phyloP scores from a whole-genome alignment of 805 yeast species.

The Peterozyma toletana region DNA sequence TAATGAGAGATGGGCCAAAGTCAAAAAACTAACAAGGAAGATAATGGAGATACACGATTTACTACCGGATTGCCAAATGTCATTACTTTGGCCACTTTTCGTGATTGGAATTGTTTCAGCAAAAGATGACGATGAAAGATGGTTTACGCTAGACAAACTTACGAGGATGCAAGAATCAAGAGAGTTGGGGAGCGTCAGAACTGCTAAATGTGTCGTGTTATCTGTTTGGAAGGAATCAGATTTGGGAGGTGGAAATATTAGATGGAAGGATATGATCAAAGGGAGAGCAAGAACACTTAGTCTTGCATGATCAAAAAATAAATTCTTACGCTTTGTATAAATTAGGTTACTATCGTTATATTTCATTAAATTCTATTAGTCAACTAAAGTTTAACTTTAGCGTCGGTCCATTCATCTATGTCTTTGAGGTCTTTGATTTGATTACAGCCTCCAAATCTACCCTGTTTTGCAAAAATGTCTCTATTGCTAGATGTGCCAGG shows the following conservation, averaged over 20 bases:
- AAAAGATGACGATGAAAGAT: slow-evolving; percentile 25
- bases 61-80: slow-evolving; percentile 25
- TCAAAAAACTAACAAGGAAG: slow-evolving; percentile 12
- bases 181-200: slow-evolving; percentile 28
- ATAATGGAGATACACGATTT: slow-evolving; percentile 16
- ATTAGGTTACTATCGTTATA: too few relatives aligned
- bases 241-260: slow-evolving; percentile 15
- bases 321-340: too few relatives aligned
- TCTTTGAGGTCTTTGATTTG: slow-evolving; percentile 13
- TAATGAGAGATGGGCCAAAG: slow-evolving; percentile 5
- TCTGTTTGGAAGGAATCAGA: slow-evolving; percentile 34
- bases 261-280: slow-evolving; percentile 31
- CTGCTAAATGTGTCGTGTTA: slow-evolving; percentile 26
- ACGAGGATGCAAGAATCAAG: slow-evolving; percentile 27
- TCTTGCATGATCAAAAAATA: slow-evolving; percentile 20
- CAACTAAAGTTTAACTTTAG: too few relatives aligned
- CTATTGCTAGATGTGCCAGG: slow-evolving; percentile 25
- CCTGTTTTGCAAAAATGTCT: slow-evolving; percentile 24
- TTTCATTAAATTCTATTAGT: too few relatives aligned
- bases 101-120: slow-evolving; percentile 29
- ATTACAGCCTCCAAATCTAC: slow-evolving; percentile 14
- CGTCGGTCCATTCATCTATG: slow-evolving; percentile 11
- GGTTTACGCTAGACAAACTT: slow-evolving; percentile 29
- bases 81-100: slow-evolving; percentile 34
- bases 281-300: slow-evolving; percentile 29